Base-by-base conservation (phyloP, 2,329 filamentous ascomycete species). In the Leptographium flavum region DNA sequence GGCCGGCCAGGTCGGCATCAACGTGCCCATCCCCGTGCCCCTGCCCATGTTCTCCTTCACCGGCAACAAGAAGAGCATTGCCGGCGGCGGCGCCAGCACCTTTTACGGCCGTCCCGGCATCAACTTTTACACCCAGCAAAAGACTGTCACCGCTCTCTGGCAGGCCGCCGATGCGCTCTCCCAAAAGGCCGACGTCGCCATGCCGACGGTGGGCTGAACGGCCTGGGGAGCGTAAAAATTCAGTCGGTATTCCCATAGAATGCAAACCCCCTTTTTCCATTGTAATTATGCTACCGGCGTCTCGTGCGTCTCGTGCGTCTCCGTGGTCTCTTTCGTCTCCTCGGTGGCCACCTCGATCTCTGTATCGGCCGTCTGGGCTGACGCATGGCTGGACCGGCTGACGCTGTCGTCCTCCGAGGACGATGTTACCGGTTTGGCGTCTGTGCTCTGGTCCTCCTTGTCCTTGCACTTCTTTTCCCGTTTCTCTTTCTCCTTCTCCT, bases 141-240 rank as follows among this genome's bases (percentile, higher is more conserved):
- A 98, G 83, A 98, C 92, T 3, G 92, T 98, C 41, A 98, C 92
- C 44, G 82, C 86, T 53, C 67, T 93, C 60, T 98, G 92, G 92
- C 78, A 79, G 58, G 79, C 75, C 49, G 79, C 88, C 57, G 88
- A 95, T 66, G 88, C 87, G 1, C 74, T 92, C 41, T 81, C 79
- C 45, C 83, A 80, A 53, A 90, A 88, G 74, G 88, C 88, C 15
- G 78, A 81, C 56, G 87, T 93, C 11, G 75, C 84, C 50, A 96
- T 96, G 90, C 90, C 90, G 19, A 75, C 49, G 23, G 35, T 51
- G 39, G 46, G 49, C 27, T 49, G 47, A 49, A 27, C 42, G 43
- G 28, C 2, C 9, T n/a, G 2, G 31, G 8, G 31, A 38, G 9
- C 14, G 36, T n/a, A 21, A 21, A 39, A 40, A 37, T 40, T 42